Conservation (phyloP, 345 rosid genomes). For the Aquilaria malaccensis region DNA sequence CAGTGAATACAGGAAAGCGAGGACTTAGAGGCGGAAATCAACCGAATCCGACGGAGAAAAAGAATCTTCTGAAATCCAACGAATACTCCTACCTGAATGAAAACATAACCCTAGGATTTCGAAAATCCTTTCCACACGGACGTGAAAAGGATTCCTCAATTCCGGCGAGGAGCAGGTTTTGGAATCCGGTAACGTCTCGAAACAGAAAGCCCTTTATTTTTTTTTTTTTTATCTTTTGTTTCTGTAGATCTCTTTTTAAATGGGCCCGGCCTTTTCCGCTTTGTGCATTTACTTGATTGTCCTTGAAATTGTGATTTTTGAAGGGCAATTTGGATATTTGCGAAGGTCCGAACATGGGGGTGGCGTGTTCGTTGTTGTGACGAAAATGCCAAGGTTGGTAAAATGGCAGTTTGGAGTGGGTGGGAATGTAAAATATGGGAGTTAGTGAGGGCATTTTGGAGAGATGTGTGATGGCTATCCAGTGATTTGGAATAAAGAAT, state of each 20-base stretch:
- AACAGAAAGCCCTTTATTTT: conserved; percentile 27
- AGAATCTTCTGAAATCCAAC: conserved; percentile 13
- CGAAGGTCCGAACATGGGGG: conserved; percentile 14
- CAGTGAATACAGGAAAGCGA: conserved; percentile 11
- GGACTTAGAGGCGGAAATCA: not conserved
- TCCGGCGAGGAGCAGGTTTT: conserved; percentile 60
- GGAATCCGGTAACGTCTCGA: conserved; percentile 83
- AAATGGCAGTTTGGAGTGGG: conserved; percentile 1
- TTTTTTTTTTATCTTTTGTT: conserved; percentile 30
- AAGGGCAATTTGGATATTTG: conserved; percentile 22
- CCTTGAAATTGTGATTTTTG: conserved; percentile 17
- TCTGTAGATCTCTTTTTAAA: conserved; percentile 24
- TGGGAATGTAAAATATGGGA: not conserved
- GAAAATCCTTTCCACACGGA: conserved; percentile 32
- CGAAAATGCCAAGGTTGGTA: conserved; percentile 21
- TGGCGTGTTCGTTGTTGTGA: not conserved
- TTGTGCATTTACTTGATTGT: conserved; percentile 12
- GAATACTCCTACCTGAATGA: conserved; percentile 5
- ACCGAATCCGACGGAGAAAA: conserved; percentile 4
- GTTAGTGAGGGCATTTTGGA: conserved; percentile 2
- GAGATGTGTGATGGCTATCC: not conserved
- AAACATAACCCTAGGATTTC: conserved; percentile 19
- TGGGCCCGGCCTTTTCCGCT: conserved; percentile 19
- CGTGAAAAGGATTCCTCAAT: conserved; percentile 49
- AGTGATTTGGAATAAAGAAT: conserved; percentile 8